Evolutionary conservation across 176 grass and related monocot genomes (phyloP).

Genomic region (Miscanthus lutarioriparius): DNA sequence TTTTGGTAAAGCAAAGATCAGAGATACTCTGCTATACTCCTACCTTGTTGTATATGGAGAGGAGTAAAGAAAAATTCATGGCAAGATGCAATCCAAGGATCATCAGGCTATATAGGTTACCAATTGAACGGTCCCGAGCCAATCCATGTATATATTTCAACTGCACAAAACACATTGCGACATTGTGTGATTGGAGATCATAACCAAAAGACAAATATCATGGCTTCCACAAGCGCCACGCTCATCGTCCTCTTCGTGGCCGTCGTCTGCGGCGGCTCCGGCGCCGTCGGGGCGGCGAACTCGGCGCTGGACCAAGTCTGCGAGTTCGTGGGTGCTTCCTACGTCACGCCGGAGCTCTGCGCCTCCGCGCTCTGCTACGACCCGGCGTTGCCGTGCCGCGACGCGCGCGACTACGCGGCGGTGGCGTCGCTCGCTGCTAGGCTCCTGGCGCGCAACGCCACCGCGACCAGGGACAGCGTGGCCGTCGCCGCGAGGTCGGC

Average conservation of each 20-base stretch:
- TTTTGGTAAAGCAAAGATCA: neutral
- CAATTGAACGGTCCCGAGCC: too few relatives aligned
- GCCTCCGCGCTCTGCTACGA: slow-evolving; percentile 40
- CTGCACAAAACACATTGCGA: neutral
- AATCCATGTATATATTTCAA: neutral
- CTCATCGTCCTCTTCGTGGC: neutral
- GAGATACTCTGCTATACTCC: neutral
- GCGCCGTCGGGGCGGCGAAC: neutral
- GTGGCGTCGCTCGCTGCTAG: slow-evolving; percentile 38
- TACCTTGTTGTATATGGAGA: neutral
- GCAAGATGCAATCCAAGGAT: neutral
- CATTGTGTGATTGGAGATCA: neutral
- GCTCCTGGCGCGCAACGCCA: slow-evolving; percentile 31
- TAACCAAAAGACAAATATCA: neutral
- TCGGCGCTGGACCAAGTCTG: slow-evolving; percentile 30
- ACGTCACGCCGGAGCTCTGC: slow-evolving; percentile 42
- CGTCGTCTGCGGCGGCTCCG: neutral
- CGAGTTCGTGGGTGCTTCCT: slow-evolving; percentile 30
- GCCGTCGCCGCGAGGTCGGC: neutral
- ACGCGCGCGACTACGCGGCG: neutral
- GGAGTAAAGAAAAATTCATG: neutral
- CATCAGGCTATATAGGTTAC: neutral
- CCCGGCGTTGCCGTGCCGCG: slow-evolving; percentile 6
- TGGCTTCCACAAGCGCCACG: neutral
- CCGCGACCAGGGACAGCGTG: slow-evolving; percentile 16